Conservation (phyloP, 1,139 yeast species). For the Meyerozyma smithsonii region DNA sequence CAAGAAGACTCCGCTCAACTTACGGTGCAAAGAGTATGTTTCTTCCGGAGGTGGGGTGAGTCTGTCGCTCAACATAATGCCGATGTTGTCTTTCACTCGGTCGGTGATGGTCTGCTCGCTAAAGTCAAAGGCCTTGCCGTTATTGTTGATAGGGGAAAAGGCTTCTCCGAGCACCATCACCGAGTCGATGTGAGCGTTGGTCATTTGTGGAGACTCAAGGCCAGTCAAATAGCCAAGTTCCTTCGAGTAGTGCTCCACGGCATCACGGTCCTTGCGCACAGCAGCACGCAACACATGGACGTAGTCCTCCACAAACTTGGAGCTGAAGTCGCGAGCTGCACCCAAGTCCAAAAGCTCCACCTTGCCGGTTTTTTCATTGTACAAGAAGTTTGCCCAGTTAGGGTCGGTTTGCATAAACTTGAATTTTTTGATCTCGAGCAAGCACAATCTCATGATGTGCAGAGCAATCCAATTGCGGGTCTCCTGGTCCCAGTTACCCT, state of each 20-base stretch:
- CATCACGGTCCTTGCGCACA: constrained; percentile 59
- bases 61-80: constrained; percentile 86
- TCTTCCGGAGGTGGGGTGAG: constrained; percentile 98
- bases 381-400: constrained; percentile 96
- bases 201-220: constrained; percentile 80
- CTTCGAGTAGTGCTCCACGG: constrained; percentile 60
- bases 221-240: constrained; percentile 90
- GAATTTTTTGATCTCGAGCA: constrained; percentile 78
- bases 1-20: constrained; percentile 89
- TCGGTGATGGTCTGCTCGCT: constrained; percentile 86
- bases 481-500: constrained; percentile 71
- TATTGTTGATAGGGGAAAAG: constrained; percentile 53
- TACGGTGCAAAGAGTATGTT: constrained; percentile 90
- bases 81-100: constrained; percentile 79
- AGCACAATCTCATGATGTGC: constrained; percentile 79
- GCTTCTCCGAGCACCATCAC: constrained; percentile 92
- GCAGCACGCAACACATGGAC: constrained; percentile 74
- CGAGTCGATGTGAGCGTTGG: constrained; percentile 87
- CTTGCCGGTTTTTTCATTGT: constrained; percentile 58
- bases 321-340: constrained; percentile 78
- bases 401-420: constrained; percentile 98
- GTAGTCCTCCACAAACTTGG: constrained; percentile 65
- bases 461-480: constrained; percentile 79
- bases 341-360: constrained; percentile 92
- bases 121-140: constrained; percentile 61